Base-by-base conservation (phyloP, 371 early-diverging fungal species). In the Rhizomucor pusillus region DNA sequence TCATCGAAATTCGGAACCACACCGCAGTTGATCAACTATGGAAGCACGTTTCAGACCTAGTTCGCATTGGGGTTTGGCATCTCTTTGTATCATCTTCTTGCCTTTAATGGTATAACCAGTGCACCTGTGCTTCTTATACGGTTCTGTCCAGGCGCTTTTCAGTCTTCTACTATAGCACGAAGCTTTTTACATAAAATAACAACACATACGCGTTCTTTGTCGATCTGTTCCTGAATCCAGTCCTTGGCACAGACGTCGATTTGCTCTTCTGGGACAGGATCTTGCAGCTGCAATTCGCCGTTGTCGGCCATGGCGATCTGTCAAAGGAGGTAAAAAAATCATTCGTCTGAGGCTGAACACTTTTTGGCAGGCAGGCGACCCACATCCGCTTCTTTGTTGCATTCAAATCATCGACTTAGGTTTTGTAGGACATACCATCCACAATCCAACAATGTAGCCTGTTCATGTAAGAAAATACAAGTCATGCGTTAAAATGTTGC, bases 11-110 rank as follows among this genome's bases (percentile, higher is more conserved):
- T 75, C 10, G 79, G 71, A 13, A 83, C 70, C n/a, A 85, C 63
- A 14, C 86, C 86, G 64, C 77, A 85, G 59, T 85, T 85, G 46
- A 71, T 75, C 33, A 78, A 67, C 69, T 70, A 59, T 34, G 14
- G 0, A 5, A 11, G 35, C n/a, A 16, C 9, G 13, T 7, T 7
- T 29, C 29, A 29, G 29, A 35, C 19, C n/a, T 24, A 25, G 23
- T 14, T 41, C 25, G 50, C 0, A 43, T 36, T 14, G 9, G 22
- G 20, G n/a, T n/a, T n/a, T n/a, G n/a, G n/a, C n/a, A n/a, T n/a
- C n/a, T n/a, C n/a, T n/a, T 49, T 9, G 33, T 39, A 47, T 24
- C 19, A 34, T 33, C 29, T 5, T 25, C 39, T 24, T 63, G 70
- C 79, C 48, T 68, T 63, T 33, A 80, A 52, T 10, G 80, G 71